Evolutionary conservation across 495 filamentous ascomycete species (phyloP).

Genomic region (Neurospora hispaniola): DNA sequence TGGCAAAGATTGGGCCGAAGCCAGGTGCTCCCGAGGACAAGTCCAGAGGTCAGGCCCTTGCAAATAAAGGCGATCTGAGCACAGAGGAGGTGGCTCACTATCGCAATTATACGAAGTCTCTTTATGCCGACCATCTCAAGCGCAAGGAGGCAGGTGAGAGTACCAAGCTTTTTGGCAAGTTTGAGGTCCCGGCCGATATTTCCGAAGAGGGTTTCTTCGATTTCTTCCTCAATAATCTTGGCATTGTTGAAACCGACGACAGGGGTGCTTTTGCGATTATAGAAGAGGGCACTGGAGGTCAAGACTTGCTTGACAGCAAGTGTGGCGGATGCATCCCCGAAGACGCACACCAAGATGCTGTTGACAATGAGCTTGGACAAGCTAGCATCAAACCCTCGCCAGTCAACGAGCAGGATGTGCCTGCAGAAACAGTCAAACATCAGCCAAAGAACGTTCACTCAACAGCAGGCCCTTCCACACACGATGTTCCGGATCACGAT

Average conservation of each 20-base stretch:
- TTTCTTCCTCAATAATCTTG: neutral
- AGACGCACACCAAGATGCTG: neutral
- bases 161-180: neutral
- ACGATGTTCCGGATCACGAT: no score
- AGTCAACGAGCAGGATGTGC: neutral
- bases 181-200: neutral
- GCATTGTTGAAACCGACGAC: neutral
- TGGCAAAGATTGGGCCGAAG: neutral
- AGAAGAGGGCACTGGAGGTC: neutral
- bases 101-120: neutral
- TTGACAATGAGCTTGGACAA: neutral
- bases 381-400: neutral
- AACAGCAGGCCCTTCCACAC: neutral
- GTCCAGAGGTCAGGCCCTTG: neutral
- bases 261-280: neutral
- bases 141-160: neutral
- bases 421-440: neutral
- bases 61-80: neutral
- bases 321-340: neutral
- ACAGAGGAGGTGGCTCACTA: neutral
- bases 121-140: neutral
- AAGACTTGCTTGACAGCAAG: neutral
- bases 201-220: neutral
- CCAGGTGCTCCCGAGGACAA: neutral
- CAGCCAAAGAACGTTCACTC: neutral